Conservation (phyloP, 352 stramenopile species). For the Phytophthora litchii region DNA sequence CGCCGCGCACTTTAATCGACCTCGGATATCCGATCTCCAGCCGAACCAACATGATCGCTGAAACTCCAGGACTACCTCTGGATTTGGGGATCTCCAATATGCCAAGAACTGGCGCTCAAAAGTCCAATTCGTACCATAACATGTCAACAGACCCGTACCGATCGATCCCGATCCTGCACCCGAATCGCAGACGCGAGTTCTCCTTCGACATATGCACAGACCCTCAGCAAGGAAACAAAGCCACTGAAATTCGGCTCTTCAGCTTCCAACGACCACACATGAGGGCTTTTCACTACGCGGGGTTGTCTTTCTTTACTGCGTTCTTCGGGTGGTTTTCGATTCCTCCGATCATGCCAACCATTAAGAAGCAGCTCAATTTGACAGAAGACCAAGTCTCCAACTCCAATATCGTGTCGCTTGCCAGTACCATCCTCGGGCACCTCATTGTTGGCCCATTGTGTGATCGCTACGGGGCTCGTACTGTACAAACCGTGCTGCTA, state of each 20-base stretch:
- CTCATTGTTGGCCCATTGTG: slow-evolving; percentile 91
- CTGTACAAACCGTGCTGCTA: slow-evolving; percentile 77
- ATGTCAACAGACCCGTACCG: slow-evolving; percentile 19
- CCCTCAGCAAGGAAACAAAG: slow-evolving; percentile 28
- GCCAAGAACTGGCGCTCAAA: background rate
- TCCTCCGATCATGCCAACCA: slow-evolving; percentile 48
- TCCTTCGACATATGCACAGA: slow-evolving; percentile 37
- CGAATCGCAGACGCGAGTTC: slow-evolving; percentile 10
- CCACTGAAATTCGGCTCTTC: slow-evolving; percentile 74
- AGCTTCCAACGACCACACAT: slow-evolving; percentile 89
- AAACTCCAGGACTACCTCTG: slow-evolving; percentile 15
- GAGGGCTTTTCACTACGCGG: slow-evolving; percentile 91
- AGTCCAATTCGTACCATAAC: slow-evolving; percentile 10
- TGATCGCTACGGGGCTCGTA: slow-evolving; percentile 90
- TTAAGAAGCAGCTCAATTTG: slow-evolving; percentile 82
- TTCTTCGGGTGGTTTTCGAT: slow-evolving; percentile 96
- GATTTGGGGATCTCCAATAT: slow-evolving; percentile 13
- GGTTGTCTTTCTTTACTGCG: slow-evolving; percentile 92
- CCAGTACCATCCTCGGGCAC: slow-evolving; percentile 90
- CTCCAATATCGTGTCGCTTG: slow-evolving; percentile 87
- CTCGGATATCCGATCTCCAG: slow-evolving; percentile 12
- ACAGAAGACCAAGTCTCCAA: slow-evolving; percentile 87
- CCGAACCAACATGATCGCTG: slow-evolving; percentile 6
- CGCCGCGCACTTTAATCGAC: slow-evolving; percentile 15
- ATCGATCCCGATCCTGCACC: slow-evolving; percentile 21